A percentile compares a stretch with the other conserved stretches of the same genome.
phyloP scores from a whole-genome alignment of 2,329 filamentous ascomycete species.

The Xylaria polymorpha region DNA sequence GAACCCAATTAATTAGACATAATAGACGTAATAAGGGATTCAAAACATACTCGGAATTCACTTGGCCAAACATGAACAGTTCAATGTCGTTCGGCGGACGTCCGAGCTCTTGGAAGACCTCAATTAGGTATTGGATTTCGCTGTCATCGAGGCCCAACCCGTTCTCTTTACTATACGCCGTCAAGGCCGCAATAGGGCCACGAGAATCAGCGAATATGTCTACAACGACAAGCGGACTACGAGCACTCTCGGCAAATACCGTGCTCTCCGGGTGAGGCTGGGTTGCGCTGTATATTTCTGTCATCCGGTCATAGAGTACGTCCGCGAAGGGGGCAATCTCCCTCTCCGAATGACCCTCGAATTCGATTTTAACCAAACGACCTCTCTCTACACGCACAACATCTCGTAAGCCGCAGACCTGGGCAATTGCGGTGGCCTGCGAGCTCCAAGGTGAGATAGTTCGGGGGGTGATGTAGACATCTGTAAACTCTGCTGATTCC shows the following conservation, averaged over 20 bases:
- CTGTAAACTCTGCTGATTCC: constrained; percentile 55
- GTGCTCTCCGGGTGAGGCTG: constrained; percentile 75
- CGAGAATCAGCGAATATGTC: constrained; percentile 74
- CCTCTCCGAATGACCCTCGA: constrained; percentile 63
- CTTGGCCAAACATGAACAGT: constrained; percentile 99
- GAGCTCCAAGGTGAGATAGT: constrained; percentile 98
- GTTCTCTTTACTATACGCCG: constrained; percentile 83
- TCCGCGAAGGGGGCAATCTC: constrained; percentile 70
- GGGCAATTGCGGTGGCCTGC: constrained; percentile 82
- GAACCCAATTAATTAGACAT: constrained; percentile 19
- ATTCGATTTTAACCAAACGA: constrained; percentile 76
- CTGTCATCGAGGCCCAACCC: constrained; percentile 88
- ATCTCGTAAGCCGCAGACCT: constrained; percentile 84
- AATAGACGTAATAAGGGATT: not conserved
- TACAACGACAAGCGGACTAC: constrained; percentile 76
- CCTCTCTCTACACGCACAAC: constrained; percentile 82
- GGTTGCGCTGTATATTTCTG: constrained; percentile 77
- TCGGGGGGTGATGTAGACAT: constrained; percentile 81
- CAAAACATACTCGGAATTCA: constrained; percentile 87
- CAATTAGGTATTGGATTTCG: constrained; percentile 95
- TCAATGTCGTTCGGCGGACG: constrained; percentile 83
- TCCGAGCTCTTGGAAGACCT: constrained; percentile 76
- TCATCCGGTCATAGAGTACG: constrained; percentile 93
- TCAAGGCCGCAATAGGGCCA: constrained; percentile 76
- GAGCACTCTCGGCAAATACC: constrained; percentile 78